Evolutionary conservation across 1,139 yeast genomes (phyloP).

Genomic region (Hemisphaericaspora xylanilytica): DNA sequence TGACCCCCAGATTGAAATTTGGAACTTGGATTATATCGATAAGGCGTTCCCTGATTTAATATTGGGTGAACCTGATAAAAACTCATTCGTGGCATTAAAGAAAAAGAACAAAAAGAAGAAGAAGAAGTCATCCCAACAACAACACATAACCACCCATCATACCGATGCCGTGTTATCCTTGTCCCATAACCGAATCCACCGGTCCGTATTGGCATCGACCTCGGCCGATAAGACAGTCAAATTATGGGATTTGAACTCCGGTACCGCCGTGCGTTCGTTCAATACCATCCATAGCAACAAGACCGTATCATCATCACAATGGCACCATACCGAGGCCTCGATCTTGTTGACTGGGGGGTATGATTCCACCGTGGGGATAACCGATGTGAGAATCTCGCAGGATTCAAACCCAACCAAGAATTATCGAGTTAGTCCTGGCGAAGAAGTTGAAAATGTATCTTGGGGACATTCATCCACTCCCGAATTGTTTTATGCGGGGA

Average conservation of each 20-base stretch:
- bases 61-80: conserved; percentile 71
- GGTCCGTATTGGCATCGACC: conserved; percentile 87
- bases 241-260: conserved; percentile 85
- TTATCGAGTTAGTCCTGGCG: conserved; percentile 59
- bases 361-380: conserved; percentile 73
- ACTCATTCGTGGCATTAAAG: conserved; percentile 41
- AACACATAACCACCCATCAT: conserved; percentile 75
- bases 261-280: conserved; percentile 71
- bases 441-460: conserved; percentile 80
- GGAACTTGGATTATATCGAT: conserved; percentile 92
- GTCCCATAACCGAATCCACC: conserved; percentile 75
- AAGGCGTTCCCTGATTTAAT: conserved; percentile 94
- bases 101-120: conserved; percentile 53
- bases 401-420: conserved; percentile 56
- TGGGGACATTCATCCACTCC: conserved; percentile 61
- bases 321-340: conserved; percentile 80
- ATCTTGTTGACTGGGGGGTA: conserved; percentile 90
- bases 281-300: conserved; percentile 58
- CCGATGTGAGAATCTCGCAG: conserved; percentile 83
- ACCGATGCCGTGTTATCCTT: conserved; percentile 91
- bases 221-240: conserved; percentile 95
- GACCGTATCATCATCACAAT: conserved; percentile 82
- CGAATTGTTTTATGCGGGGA: conserved; percentile 78
- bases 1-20: conserved; percentile 94
- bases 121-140: conserved; percentile 45